Evolutionary conservation across 228 moss, liverwort and hornwort species (phyloP).

Genomic region (Sphagnum fallax): DNA sequence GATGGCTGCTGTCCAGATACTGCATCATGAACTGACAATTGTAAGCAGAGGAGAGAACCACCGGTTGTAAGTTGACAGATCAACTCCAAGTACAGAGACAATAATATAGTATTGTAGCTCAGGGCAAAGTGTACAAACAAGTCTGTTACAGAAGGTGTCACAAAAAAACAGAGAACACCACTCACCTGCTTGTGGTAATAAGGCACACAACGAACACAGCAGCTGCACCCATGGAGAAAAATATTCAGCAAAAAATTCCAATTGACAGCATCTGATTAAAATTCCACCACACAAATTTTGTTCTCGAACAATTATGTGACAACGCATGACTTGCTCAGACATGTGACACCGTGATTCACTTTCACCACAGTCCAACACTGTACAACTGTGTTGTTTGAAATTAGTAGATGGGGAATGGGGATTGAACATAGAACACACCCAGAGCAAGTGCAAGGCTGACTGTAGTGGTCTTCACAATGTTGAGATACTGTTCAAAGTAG

Average conservation of each 20-base stretch:
- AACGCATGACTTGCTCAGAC: not conserved
- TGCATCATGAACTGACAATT: constrained; percentile 28
- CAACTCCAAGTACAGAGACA: not conserved
- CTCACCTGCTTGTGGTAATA: constrained; percentile 68
- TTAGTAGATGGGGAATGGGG: not conserved
- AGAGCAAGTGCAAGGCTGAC: constrained; percentile 73
- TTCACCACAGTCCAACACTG: no score
- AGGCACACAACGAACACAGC: constrained; percentile 80
- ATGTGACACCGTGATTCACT: not conserved
- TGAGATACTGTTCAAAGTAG: constrained; percentile 93
- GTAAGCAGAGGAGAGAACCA: not conserved
- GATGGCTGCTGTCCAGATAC: constrained; percentile 69
- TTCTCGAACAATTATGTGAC: no score
- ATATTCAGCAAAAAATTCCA: not conserved
- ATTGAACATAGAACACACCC: constrained; percentile 26
- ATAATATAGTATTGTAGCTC: not conserved
- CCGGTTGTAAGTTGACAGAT: not conserved
- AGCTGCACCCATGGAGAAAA: constrained; percentile 31
- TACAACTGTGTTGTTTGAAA: no score
- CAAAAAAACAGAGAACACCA: not conserved
- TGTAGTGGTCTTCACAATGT: constrained; percentile 60
- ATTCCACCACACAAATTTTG: no score
- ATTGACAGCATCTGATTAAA: no score
- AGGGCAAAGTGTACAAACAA: not conserved
- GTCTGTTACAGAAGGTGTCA: not conserved